Evolutionary conservation across 2,329 filamentous ascomycete species (phyloP), one percentile per base, ranked within the genome.

Genomic region (Sporothrix sp.): DNA sequence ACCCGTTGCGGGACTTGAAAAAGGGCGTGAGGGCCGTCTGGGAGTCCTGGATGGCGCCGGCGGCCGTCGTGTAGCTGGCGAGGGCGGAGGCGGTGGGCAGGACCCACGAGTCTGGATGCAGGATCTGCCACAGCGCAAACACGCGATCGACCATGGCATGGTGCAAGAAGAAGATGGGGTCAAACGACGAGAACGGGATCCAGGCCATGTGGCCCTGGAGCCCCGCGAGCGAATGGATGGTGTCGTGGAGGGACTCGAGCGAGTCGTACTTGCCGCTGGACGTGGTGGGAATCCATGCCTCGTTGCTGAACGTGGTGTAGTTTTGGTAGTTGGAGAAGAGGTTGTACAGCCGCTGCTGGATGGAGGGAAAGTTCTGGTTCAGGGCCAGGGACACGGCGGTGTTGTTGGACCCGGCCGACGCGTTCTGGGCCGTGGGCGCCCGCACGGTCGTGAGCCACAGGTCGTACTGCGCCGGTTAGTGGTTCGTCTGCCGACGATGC

Each of bases 101-200:
- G 5, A 88, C 75, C 68, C 82, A 91, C 25, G 76, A 76, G 18
- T 79, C 68, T 0, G 84, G 84, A 56, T 93, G 76, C 13, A 93
- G 65, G 1, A 74, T 71, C 67, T 93, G 85, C 85, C 85, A 93
- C 54, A 94, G 75, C 28, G 85, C 79, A 55, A 88, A 79, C 25
- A 86, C 65, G 3, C 87, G 78, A 60, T 94, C 87, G 7, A 88
- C 76, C 65, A 85, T 89, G 55, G 73, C 70, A 59, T 91, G 87
- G 59, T 91, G 85, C 8, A 91, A 67, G 66, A 83, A 86, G 66
- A 84, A 86, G 65, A 91, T 68, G 0, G 87, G 87, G 61, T 94
- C 87, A 61, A 87, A 94, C 0, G 84, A 78, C 2, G 86, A 85
- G 58, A 84, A 84, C 16, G 81, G 78, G 28, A 82, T 79, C 63